Conservation (phyloP, 306 rosid species). For the Citrullus colocynthis region DNA sequence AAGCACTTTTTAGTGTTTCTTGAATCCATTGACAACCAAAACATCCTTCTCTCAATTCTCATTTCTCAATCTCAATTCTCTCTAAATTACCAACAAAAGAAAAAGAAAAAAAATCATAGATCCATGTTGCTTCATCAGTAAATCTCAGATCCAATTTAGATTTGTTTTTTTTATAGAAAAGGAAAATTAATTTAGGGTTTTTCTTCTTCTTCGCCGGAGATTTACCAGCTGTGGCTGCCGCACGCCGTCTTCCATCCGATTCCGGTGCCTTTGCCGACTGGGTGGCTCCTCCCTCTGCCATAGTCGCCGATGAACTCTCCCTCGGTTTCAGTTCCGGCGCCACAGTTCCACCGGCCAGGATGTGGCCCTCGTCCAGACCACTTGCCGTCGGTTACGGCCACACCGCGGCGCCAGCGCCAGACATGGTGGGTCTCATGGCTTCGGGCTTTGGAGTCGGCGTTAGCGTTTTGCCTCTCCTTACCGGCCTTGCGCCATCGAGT, state of each 20-base stretch:
- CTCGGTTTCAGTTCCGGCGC: background rate
- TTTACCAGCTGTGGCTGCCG: slow-evolving; percentile 6
- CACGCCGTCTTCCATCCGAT: background rate
- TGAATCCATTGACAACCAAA: background rate
- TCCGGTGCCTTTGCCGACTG: background rate
- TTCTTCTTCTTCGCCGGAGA: background rate
- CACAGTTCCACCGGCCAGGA: background rate
- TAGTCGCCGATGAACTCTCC: background rate
- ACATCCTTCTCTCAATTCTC: background rate
- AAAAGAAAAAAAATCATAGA: background rate
- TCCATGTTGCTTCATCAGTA: background rate
- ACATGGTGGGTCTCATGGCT: background rate
- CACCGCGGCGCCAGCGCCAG: background rate
- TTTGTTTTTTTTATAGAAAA: background rate
- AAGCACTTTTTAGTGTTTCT: background rate
- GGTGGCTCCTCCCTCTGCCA: slow-evolving; percentile 1
- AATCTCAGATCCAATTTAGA: background rate
- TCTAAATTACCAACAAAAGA: background rate
- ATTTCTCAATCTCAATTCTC: background rate
- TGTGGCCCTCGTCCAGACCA: slow-evolving; percentile 3
- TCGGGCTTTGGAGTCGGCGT: background rate
- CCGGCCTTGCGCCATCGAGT: background rate
- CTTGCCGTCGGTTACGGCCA: background rate
- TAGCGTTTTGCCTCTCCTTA: background rate
- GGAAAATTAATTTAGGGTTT: background rate